Evolutionary conservation across 768 basidiomycete species (phyloP).

Genomic region (Coprinopsis marcescibilis): DNA sequence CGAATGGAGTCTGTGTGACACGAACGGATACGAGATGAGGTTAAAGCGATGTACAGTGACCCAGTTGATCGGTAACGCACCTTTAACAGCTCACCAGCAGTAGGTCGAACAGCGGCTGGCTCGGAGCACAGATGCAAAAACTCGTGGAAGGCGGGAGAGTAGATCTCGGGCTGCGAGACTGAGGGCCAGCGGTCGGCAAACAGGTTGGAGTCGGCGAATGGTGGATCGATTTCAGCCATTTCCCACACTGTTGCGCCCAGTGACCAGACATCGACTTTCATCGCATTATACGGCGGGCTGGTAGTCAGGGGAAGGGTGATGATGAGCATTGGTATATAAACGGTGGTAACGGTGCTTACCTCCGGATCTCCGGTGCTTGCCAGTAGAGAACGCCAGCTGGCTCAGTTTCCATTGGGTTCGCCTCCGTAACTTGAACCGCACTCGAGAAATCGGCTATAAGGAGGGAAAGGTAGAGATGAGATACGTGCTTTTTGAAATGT

Average conservation of each 20-base stretch:
- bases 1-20: constrained; percentile 57
- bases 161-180: constrained; percentile 50
- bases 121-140: constrained; percentile 66
- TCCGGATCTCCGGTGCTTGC: constrained; percentile 81
- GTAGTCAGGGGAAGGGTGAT: too few species aligned
- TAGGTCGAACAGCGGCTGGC: constrained; percentile 49
- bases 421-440: constrained; percentile 55
- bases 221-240: constrained; percentile 68
- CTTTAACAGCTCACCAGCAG: constrained; percentile 49
- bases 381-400: constrained; percentile 71
- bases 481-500: not conserved
- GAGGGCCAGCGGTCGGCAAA: constrained; percentile 63
- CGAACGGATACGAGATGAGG: constrained; percentile 47
- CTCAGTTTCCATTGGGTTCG: constrained; percentile 48
- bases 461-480: not conserved
- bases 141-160: constrained; percentile 65
- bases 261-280: constrained; percentile 78
- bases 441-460: constrained; percentile 75
- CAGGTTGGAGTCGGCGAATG: constrained; percentile 56
- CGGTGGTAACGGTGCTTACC: constrained; percentile 34
- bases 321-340: too few species aligned
- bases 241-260: constrained; percentile 84
- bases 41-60: constrained; percentile 3
- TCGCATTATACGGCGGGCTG: constrained; percentile 65
- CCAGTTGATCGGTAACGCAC: constrained; percentile 29